Conservation (phyloP, 2,329 filamentous ascomycete genomes). For the Talaromyces sp. region DNA sequence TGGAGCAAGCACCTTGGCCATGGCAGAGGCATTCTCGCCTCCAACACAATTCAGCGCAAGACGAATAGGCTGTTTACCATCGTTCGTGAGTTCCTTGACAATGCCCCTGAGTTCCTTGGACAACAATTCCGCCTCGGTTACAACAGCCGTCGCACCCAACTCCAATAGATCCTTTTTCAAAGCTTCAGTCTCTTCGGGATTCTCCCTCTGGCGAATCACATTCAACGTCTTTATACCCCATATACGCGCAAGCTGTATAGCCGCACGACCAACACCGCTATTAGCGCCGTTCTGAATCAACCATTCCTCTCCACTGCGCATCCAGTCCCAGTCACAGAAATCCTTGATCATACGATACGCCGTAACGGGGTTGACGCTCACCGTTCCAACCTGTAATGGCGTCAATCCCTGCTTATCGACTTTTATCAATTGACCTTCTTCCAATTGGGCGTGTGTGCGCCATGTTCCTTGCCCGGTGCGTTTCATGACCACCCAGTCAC, state of each 20-base stretch:
- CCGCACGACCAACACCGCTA: constrained; percentile 83
- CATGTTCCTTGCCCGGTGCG: constrained; percentile 84
- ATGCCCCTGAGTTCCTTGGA: constrained; percentile 45
- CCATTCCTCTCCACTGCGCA: constrained; percentile 71
- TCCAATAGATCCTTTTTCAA: constrained; percentile 59
- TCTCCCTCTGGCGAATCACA: constrained; percentile 71
- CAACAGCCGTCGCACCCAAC: constrained; percentile 61
- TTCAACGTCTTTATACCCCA: constrained; percentile 94
- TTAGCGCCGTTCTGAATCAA: constrained; percentile 97
- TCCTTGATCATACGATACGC: constrained; percentile 90
- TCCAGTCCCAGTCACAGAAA: constrained; percentile 58
- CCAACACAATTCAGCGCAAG: constrained; percentile 92
- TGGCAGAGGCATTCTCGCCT: constrained; percentile 73
- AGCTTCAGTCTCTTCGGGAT: constrained; percentile 60
- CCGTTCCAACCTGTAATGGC: constrained; percentile 77
- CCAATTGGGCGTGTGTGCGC: constrained; percentile 80
- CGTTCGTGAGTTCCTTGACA: constrained; percentile 66
- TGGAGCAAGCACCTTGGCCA: constrained; percentile 70
- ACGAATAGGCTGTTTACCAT: constrained; percentile 67
- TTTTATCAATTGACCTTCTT: constrained; percentile 60
- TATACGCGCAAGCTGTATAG: constrained; percentile 77
- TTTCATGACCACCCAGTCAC: constrained; percentile 93
- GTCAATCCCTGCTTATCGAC: constrained; percentile 69
- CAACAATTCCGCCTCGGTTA: constrained; percentile 59
- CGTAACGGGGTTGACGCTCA: constrained; percentile 88